Evolutionary conservation across 2,329 filamentous ascomycete species (phyloP).

Genomic region (Periconia sp.): DNA sequence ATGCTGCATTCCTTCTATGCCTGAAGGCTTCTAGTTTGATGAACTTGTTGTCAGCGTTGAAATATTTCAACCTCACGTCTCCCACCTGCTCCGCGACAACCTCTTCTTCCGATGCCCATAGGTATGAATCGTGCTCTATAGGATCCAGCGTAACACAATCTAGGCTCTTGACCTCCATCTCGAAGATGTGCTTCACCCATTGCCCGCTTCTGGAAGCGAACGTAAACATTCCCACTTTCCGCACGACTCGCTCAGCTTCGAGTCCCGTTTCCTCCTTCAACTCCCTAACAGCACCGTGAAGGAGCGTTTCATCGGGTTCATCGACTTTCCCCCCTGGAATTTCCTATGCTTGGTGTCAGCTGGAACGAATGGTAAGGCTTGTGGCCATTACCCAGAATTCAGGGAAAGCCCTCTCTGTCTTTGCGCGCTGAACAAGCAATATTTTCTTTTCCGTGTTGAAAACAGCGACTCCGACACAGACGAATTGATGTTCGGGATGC

Average conservation of each 20-base stretch:
- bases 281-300: conserved; percentile 54
- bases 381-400: conserved; percentile 31
- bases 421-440: conserved; percentile 39
- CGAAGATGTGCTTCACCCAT: conserved; percentile 42
- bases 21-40: conserved; percentile 40
- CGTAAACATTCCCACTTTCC: conserved; percentile 44
- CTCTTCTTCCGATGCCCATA: conserved; percentile 47
- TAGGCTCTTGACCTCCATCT: conserved; percentile 30
- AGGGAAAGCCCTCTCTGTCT: conserved; percentile 38
- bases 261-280: conserved; percentile 57
- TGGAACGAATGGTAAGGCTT: not conserved
- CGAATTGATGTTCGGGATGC: conserved; percentile 27
- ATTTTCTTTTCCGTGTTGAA: conserved; percentile 36
- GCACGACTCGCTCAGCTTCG: conserved; percentile 45
- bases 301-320: conserved; percentile 48
- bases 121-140: conserved; percentile 44
- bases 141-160: conserved; percentile 38
- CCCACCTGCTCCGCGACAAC: conserved; percentile 29
- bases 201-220: conserved; percentile 22
- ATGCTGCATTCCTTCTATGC: conserved; percentile 11
- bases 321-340: conserved; percentile 56
- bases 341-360: conserved; percentile 42
- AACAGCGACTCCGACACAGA: conserved; percentile 34
- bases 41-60: conserved; percentile 32
- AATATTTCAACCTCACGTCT: conserved; percentile 33